phyloP scores from a whole-genome alignment of 2,329 filamentous ascomycete species.

The Pestalotiopsis sp. region DNA sequence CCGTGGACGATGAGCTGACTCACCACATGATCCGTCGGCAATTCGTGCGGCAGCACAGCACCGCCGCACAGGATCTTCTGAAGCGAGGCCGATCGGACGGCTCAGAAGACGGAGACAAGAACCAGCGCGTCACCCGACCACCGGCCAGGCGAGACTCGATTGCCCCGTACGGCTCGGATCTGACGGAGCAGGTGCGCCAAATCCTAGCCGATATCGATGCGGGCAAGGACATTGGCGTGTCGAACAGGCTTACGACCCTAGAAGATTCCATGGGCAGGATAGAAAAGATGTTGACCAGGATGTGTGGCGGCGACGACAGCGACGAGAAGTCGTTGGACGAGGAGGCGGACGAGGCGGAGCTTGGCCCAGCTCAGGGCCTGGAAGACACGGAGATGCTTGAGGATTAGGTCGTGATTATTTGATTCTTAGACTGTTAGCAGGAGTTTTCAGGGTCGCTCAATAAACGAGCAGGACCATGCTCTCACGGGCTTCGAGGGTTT shows the following conservation, averaged over 20 bases:
- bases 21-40: conserved; percentile 61
- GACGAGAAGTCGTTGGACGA: conserved; percentile 23
- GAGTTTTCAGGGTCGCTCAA: not conserved
- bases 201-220: conserved; percentile 52
- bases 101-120: conserved; percentile 16
- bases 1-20: conserved; percentile 61
- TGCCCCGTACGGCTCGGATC: conserved; percentile 48
- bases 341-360: conserved; percentile 27
- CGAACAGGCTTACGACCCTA: conserved; percentile 48
- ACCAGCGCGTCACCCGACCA: conserved; percentile 26
- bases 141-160: conserved; percentile 58
- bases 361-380: not conserved
- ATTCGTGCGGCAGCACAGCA: conserved; percentile 50
- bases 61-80: conserved; percentile 28
- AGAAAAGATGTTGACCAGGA: conserved; percentile 46
- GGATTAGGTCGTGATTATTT: not conserved
- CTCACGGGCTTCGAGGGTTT: not conserved
- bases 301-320: conserved; percentile 31
- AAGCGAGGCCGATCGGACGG: conserved; percentile 14
- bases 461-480: not conserved
- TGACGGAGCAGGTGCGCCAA: conserved; percentile 52
- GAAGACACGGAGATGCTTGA: not conserved
- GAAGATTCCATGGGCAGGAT: conserved; percentile 53
- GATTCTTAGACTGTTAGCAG: not conserved
- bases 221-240: conserved; percentile 47